Base-by-base conservation (phyloP, 2,329 filamentous ascomycete species). In the Hymenoscyphus fructigenus region DNA sequence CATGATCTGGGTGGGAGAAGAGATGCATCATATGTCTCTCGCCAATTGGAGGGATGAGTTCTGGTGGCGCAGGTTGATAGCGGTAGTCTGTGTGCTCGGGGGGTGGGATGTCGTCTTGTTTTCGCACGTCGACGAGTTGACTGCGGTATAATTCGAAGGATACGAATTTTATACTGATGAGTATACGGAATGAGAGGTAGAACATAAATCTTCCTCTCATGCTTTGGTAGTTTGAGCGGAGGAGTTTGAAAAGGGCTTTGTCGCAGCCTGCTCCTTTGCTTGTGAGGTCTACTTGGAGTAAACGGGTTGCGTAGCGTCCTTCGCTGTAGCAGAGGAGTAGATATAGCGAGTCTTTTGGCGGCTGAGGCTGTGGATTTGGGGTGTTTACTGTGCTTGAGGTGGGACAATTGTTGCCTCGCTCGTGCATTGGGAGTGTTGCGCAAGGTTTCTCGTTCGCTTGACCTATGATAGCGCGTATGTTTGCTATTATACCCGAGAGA, bases 151-250 rank as follows among this genome's bases (percentile, higher is more conserved):
- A 41, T 32, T 70, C 66, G 44, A 72, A 72, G 3, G 64, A 41
- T 0, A 71, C 70, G 23, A 72, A 72, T 20, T 70, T 71, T 47
- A 72, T 69, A n/a, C 59, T 64, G 28, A 20, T 38, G 2, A 71
- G 60, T 2, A 53, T 69, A 5, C 63, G 60, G 0, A 72, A 47
- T 1, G 69, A 70, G 5, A 68, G n/a, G 1, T 15, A 50, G 1
- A 59, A 64, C 0, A 58, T 7, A 44, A 56, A 70, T 34, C 20
- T 57, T 28, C 64, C 58, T 17, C 63, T 56, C 61, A 68, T 65
- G 1, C 38, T 47, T 9, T 36, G 44, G 23, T 72, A 71, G 4
- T 62, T 57, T 2, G 7, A 5, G 1, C 67, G 59, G 1, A 71
- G 60, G 15, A 67, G 12, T 28, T 61, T 60, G 60, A 72, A 72